A percentile compares a stretch with the other conserved stretches of the same genome.
Evolutionary conservation across 306 rosid genomes (phyloP).

Genomic region (Hippophae tibetana): DNA sequence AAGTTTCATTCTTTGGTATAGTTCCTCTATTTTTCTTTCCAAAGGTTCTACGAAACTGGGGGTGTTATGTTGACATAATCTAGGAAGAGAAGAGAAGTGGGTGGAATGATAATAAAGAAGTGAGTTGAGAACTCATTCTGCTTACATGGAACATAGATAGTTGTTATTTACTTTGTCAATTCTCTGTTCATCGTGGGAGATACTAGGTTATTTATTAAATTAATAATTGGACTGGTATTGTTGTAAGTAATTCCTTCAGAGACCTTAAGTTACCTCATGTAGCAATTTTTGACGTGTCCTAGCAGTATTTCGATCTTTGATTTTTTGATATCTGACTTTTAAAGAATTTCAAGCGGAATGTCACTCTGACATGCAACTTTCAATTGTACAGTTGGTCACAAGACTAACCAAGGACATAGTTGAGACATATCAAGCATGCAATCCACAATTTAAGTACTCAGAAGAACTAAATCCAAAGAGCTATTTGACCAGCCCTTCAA

Average conservation of each 20-base stretch:
- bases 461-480: conserved; percentile 89
- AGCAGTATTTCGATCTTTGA: not conserved
- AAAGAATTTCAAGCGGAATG: conserved; percentile 7
- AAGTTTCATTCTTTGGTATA: not conserved
- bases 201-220: no score
- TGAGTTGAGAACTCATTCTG: no score
- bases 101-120: no score
- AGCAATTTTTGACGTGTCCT: not conserved
- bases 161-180: no score
- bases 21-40: not conserved
- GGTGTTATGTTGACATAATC: no score
- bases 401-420: conserved; percentile 85
- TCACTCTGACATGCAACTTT: conserved; percentile 27
- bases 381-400: conserved; percentile 65
- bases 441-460: conserved; percentile 85
- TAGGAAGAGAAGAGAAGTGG: no score
- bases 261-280: not conserved
- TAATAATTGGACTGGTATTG: no score
- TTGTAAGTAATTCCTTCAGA: not conserved
- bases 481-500: conserved; percentile 84
- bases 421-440: conserved; percentile 83
- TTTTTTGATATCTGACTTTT: not conserved
- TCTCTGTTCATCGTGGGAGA: no score
- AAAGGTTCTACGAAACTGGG: not conserved
- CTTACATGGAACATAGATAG: no score